A percentile compares a stretch with the other conserved stretches of the same genome.
Conservation (phyloP, 2,329 filamentous ascomycete genomes). For the Colletotrichum tofieldiae region DNA sequence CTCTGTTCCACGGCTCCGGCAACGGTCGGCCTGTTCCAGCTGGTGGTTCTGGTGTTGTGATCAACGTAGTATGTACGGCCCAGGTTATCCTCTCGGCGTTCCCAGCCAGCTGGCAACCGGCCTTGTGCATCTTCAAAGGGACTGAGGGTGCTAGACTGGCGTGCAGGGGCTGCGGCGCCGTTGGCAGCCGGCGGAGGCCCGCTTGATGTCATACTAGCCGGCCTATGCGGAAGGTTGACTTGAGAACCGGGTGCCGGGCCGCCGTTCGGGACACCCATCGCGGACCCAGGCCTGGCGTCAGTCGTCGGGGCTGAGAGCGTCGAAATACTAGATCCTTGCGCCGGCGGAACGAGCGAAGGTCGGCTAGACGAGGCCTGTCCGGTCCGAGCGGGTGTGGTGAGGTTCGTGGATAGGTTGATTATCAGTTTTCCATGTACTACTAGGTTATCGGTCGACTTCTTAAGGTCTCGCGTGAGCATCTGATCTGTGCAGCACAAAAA, state of each 20-base stretch:
- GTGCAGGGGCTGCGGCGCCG: slow-evolving; percentile 50
- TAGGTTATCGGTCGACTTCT: slow-evolving; percentile 98
- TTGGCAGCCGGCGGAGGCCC: slow-evolving; percentile 51
- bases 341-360: slow-evolving; percentile 61
- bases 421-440: slow-evolving; percentile 99
- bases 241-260: slow-evolving; percentile 57
- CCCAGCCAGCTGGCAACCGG: slow-evolving; percentile 93
- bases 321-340: slow-evolving; percentile 60
- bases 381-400: slow-evolving; percentile 77
- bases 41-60: slow-evolving; percentile 96
- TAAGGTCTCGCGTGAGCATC: slow-evolving; percentile 97
- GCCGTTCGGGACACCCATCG: slow-evolving; percentile 67
- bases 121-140: slow-evolving; percentile 98
- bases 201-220: slow-evolving; percentile 62
- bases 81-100: slow-evolving; percentile 93
- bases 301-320: slow-evolving; percentile 59
- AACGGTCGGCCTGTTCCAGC: slow-evolving; percentile 91
- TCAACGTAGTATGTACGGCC: slow-evolving; percentile 98
- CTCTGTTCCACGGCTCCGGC: slow-evolving; percentile 84
- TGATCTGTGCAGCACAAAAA: slow-evolving; percentile 77
- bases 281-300: slow-evolving; percentile 68
- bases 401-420: slow-evolving; percentile 94
- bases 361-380: slow-evolving; percentile 61
- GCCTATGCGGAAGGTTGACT: slow-evolving; percentile 61
- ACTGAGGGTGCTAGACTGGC: slow-evolving; percentile 72